These are phyloP conservation scores for Castanopsis chinensis DNA, from an alignment of 306 rosid genomes.

Conservation along the genomic window DNA sequence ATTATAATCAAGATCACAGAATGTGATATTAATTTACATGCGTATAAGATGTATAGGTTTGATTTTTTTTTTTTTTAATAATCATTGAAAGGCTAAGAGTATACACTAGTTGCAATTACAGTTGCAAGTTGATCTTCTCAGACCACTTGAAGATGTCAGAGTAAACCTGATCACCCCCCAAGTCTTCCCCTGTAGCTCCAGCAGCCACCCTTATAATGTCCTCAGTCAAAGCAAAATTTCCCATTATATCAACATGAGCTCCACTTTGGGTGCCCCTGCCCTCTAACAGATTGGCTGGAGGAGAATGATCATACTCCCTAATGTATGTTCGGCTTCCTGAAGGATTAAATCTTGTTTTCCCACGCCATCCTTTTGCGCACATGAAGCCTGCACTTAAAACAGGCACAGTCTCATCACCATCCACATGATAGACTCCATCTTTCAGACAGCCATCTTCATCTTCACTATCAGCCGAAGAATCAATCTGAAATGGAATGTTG, in stretches of 20 bases:
- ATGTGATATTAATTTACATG: too few relatives aligned
- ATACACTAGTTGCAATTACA: constrained; percentile 23
- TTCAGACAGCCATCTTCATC: constrained; percentile 54
- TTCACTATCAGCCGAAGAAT: constrained; percentile 49
- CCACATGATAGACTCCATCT: constrained; percentile 72
- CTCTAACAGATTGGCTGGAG: constrained; percentile 68
- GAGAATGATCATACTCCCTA: constrained; percentile 78
- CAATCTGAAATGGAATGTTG: constrained; percentile 77
- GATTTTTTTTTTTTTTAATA: not conserved
- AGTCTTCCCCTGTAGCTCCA: constrained; percentile 67
- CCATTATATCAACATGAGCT: constrained; percentile 92
- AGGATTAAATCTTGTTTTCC: constrained; percentile 79
- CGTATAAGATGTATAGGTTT: too few relatives aligned
- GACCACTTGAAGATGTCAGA: constrained; percentile 82
- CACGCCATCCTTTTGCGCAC: constrained; percentile 88
- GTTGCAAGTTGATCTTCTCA: constrained; percentile 56
- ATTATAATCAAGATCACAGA: too few relatives aligned
- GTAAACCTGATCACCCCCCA: constrained; percentile 71
- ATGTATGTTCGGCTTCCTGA: constrained; percentile 51
- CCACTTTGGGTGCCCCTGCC: constrained; percentile 89
- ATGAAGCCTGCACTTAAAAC: constrained; percentile 80
- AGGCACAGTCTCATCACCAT: constrained; percentile 92
- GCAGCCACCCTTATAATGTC: constrained; percentile 76
- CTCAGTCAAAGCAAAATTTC: constrained; percentile 79
- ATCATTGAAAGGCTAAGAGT: not conserved